Evolutionary conservation across 306 rosid species (phyloP), one percentile per base, ranked within the genome.

Genomic region (Myrica gale): DNA sequence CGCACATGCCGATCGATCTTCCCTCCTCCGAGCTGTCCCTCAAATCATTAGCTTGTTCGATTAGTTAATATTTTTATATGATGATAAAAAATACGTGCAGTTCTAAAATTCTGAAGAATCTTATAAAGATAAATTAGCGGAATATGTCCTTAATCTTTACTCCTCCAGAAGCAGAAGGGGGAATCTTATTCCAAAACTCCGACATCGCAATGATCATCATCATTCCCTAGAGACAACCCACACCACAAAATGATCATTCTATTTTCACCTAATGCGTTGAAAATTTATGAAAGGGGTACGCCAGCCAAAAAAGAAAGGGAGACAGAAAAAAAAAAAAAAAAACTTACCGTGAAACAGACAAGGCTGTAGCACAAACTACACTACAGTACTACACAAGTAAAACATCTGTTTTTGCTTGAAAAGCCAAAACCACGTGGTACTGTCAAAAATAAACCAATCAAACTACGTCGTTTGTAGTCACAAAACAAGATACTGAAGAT

Each of bases 81-180:
- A n/a, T n/a, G n/a, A n/a, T n/a, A n/a, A n/a, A n/a, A n/a, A n/a
- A n/a, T n/a, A n/a, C n/a, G n/a, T n/a, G n/a, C n/a, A n/a, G n/a
- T n/a, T n/a, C n/a, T n/a, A n/a, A n/a, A n/a, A n/a, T n/a, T n/a
- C n/a, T n/a, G n/a, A n/a, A n/a, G n/a, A n/a, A n/a, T n/a, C n/a
- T n/a, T n/a, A n/a, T n/a, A n/a, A n/a, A n/a, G n/a, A n/a, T n/a
- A n/a, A n/a, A n/a, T n/a, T n/a, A n/a, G n/a, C n/a, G n/a, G n/a
- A n/a, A n/a, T n/a, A n/a, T n/a, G n/a, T n/a, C n/a, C n/a, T n/a
- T 62, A 77, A 52, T 75, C 41, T 74, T 48, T 72, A 68, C 68
- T 67, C 46, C 23, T 68, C 79, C 23, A 4, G 69, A 79, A 83
- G 75, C 61, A 82, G 78, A 87, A 82, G 75, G 70, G 70, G 79